Base-by-base conservation (phyloP, 345 rosid species). In the Populus ilicifolia region DNA sequence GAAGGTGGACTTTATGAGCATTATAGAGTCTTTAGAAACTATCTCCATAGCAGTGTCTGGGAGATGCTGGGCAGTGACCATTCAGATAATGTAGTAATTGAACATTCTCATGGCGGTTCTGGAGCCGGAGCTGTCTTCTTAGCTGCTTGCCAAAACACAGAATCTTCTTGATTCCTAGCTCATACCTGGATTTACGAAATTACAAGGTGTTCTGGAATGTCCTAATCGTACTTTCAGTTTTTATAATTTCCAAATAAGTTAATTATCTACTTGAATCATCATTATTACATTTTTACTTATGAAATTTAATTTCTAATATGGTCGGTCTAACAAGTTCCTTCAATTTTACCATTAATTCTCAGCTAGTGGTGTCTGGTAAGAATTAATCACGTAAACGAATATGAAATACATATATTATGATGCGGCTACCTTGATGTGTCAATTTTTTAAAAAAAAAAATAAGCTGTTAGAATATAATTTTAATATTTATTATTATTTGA, bases 1-100 rank as follows among this genome's bases (percentile, higher is more conserved):
- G 92, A 88, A 86, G 92, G 94, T 61, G 94, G 87, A 23, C 87
- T 92, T 67, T 92, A 88, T 54, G 89, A 89, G 67, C 92, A 87
- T 23, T 87, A 92, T 56, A 74, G 91, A 36, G 67, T 90, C 59
- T 89, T 86, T 77, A 83, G 94, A 83, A 90, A 90, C 50, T 85
- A 89, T 64, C 88, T 90, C 71, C 87, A 90, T 46, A 86, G 93
- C 65, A 79, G 89, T 67, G 82, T 89, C 18, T 88, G 93, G 94
- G 91, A 90, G 77, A 88, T 90, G 90, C 89, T 91, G 1, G 96
- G 93, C 70, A 83, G 84, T 29, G 90, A 90, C 29, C 81, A 85
- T 35, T 87, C 90, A 20, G 90, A 88, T 30, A 89, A 92, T 54
- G 80, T 89, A 13, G 69, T 87, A 4, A 21, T 87, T 38, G 87